Base-by-base conservation (phyloP, 2,329 filamentous ascomycete species). In the Phialemoniopsis sp. region DNA sequence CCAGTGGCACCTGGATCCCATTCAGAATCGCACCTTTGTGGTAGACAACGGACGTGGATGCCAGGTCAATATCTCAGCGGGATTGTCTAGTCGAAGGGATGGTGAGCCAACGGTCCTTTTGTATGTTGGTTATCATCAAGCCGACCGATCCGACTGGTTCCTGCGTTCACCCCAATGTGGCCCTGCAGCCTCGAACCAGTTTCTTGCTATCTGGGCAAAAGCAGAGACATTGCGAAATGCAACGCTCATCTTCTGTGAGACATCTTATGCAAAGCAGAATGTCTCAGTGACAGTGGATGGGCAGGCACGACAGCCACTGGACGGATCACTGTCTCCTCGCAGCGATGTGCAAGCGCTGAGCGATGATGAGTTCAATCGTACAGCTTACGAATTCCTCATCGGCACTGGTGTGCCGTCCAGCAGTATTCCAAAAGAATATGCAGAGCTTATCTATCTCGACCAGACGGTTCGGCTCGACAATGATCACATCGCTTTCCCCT, bases 261-360 rank as follows among this genome's bases (percentile, higher is more conserved):
- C 70, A 0, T 46, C 28, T 0, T 80, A 78, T 40, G 68, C 62
- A 36, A 56, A 61, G n/a, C 70, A 76, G 30, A 12, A 55, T 0
- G 70, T 73, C 0, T 49, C 54, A 0, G 66, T 69, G 0, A 68
- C 59, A 0, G 56, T 79, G 0, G 37, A 41, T 2, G 41, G 53
- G 0, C 1, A 12, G 0, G 45, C 21, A 0, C 26, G 44, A 0
- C 37, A 39, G 1, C 59, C 57, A 0, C 3, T 46, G 2, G 36
- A 43, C 0, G 26, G 26, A 0, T 45, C 41, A 0, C 30, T 60
- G 0, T 18, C 45, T 0, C 9, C 46, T 0, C 2, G 53, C 0
- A 44, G 47, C 0, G 38, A 49, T 0, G 28, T 19, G 1, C 37
- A 58, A 7, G 9, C 4, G 0, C 42, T 67, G 0, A 17, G 41